Base-by-base conservation (phyloP, 208 protist species). In the Wallacemonas rigidus region DNA sequence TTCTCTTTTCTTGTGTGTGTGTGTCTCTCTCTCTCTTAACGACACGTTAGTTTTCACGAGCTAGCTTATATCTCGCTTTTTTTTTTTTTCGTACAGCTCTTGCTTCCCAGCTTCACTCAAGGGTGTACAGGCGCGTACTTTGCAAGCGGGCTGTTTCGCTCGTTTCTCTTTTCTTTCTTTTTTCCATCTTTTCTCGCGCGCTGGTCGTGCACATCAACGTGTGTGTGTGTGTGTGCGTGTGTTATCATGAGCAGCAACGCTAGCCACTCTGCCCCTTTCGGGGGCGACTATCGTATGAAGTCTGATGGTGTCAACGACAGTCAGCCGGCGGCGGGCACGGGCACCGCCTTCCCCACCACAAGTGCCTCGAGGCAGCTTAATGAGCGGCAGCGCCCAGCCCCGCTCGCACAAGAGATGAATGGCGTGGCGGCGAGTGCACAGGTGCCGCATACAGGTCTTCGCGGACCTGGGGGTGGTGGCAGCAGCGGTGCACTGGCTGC, bases 11-110 rank as follows among this genome's bases (percentile, higher is more conserved):
- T 64, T 54, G 39, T 41, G 41, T 12, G 36, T 55, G 26, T 70
- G 63, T 62, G 61, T 75, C 1, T 63, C 54, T 61, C 50, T 68
- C 8, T 39, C 69, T 17, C 6, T 64, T 50, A 50, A 50, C 45
- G 45, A 50, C 45, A 50, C 45, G 45, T 50, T 14, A 50, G 8
- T 50, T 14, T 50, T 50, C 12, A 12, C 6, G 1, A 12, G 45
- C 45, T 50, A 0, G 8, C 12, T 50, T 1, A 6, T 1, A 6
- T 50, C 53, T 6, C 58, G 35, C 44, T 47, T 51, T 36, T 54
- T 57, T 68, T 44, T 2, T 39, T 8, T 56, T 57, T 11, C 61
- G 39, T n/a, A n/a, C 35, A 7, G 5, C 53, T 36, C 53, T 38
- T 26, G 26, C 26, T 26, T 26, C 26, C 26, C 26, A 26, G 26